Conservation (phyloP, 768 basidiomycete species). For the Naematelia aurantialba region DNA sequence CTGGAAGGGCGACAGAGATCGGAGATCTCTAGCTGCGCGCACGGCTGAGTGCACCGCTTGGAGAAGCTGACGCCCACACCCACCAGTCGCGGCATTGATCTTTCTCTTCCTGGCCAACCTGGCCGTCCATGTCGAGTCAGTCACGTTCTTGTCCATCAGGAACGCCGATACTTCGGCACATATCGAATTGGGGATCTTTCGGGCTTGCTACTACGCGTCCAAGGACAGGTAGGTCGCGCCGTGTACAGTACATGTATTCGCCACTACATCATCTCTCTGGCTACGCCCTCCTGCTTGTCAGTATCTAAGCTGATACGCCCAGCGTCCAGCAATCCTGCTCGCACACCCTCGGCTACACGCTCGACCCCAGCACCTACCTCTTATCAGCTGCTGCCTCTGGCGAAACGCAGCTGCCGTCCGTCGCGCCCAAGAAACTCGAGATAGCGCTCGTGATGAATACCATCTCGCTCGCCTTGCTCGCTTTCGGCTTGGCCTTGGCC, state of each 20-base stretch:
- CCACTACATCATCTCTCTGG: too few relatives aligned
- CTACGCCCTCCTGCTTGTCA: too few relatives aligned
- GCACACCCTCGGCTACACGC: background rate
- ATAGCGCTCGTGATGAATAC: slow-evolving; percentile 28
- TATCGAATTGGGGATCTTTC: background rate
- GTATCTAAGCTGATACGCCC: too few relatives aligned
- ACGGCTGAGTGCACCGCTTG: too few relatives aligned
- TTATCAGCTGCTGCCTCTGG: background rate
- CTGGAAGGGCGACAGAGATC: too few relatives aligned
- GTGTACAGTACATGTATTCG: too few relatives aligned
- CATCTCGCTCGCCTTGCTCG: slow-evolving; percentile 33
- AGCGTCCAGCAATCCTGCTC: background rate
- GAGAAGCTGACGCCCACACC: too few relatives aligned
- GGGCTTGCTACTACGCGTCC: background rate
- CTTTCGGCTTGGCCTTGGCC: slow-evolving; percentile 21
- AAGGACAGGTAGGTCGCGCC: background rate
- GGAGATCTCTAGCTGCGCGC: too few relatives aligned
- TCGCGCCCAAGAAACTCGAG: background rate
- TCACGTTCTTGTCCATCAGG: background rate
- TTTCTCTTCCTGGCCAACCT: background rate
- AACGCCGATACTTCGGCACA: background rate
- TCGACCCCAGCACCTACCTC: background rate
- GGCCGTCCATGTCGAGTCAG: background rate
- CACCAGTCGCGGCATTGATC: too few relatives aligned
- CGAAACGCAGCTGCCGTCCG: background rate